phyloP scores from a whole-genome alignment of 257 asterid genomes.

The Nicotiana undulata region DNA sequence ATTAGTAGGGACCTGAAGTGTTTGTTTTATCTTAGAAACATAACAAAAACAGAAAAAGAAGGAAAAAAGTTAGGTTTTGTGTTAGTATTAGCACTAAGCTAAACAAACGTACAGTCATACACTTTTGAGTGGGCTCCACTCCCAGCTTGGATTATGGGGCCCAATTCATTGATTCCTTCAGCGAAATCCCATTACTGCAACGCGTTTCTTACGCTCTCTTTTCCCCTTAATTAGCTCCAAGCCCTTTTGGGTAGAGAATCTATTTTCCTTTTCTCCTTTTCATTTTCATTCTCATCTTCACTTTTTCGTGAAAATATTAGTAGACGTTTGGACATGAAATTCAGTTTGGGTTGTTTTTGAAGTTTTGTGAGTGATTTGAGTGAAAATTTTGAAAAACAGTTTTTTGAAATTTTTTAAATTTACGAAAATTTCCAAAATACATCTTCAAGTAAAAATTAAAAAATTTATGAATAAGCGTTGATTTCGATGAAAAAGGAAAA shows the following conservation, averaged over 20 bases:
- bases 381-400: too few relatives aligned
- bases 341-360: too few relatives aligned
- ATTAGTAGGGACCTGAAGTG: too few relatives aligned
- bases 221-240: background rate
- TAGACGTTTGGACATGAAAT: too few relatives aligned
- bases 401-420: too few relatives aligned
- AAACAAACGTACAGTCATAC: background rate
- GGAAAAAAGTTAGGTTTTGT: background rate
- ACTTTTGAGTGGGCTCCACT: background rate
- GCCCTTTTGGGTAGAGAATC: background rate
- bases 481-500: too few relatives aligned
- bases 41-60: background rate
- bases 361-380: too few relatives aligned
- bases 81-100: background rate
- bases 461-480: too few relatives aligned
- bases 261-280: background rate
- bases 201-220: background rate
- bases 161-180: background rate
- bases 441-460: too few relatives aligned
- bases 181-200: background rate
- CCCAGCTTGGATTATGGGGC: background rate
- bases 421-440: too few relatives aligned
- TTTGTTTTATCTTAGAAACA: too few relatives aligned
- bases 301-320: too few relatives aligned
- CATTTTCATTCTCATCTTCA: background rate